phyloP scores from a whole-genome alignment of 305 asterid species.

The Caryopteris hybrid region DNA sequence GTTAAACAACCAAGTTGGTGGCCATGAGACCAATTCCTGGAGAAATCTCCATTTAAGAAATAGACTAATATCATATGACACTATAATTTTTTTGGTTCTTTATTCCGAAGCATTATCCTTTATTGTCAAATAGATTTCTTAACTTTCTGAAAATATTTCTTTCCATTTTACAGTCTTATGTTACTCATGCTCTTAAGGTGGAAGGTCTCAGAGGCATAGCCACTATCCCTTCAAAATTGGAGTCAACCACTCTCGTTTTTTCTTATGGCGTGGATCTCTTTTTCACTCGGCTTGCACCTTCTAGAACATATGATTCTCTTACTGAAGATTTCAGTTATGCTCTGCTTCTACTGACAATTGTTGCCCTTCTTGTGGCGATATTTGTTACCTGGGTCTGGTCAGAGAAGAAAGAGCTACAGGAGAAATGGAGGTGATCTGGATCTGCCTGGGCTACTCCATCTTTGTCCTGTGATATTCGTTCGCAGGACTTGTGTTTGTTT shows the following conservation, averaged over 20 bases:
- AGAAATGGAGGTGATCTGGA: constrained; percentile 78
- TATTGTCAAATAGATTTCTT: background rate
- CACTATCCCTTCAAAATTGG: constrained; percentile 82
- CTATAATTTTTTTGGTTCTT: background rate
- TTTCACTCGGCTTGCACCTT: constrained; percentile 89
- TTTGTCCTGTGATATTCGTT: constrained; percentile 8
- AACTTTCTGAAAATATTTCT: constrained; percentile 6
- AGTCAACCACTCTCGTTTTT: constrained; percentile 91
- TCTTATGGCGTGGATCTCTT: constrained; percentile 91
- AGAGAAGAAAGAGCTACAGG: constrained; percentile 92
- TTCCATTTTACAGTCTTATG: constrained; percentile 62
- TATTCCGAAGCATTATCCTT: background rate
- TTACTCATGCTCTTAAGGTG: constrained; percentile 85
- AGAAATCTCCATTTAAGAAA: background rate
- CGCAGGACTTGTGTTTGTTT: constrained; percentile 8
- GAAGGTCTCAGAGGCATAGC: constrained; percentile 86
- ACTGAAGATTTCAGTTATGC: constrained; percentile 98
- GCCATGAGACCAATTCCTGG: background rate
- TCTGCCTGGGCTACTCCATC: too few relatives aligned
- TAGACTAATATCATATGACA: too few relatives aligned
- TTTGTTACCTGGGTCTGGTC: constrained; percentile 94
- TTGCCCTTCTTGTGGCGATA: constrained; percentile 72
- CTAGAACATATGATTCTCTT: constrained; percentile 88
- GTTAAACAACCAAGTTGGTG: background rate
- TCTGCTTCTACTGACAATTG: constrained; percentile 77